A percentile compares a stretch with the other conserved stretches of the same genome.
These are phyloP conservation scores for Nigrograna mackinnonii DNA, from an alignment of 2,329 filamentous ascomycete species.

Conservation along the genomic window DNA sequence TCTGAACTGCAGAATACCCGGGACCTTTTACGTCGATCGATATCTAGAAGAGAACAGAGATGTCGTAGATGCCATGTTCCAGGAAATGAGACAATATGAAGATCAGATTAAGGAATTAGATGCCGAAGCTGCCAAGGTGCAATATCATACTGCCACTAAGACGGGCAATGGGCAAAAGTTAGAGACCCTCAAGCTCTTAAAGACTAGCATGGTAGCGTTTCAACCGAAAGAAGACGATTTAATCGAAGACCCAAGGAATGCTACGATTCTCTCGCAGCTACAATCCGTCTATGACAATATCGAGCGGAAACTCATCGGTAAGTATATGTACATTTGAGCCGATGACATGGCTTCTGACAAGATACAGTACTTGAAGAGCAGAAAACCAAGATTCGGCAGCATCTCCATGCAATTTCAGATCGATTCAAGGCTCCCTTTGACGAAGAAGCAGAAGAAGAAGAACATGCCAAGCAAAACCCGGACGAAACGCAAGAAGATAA, in stretches of 20 bases:
- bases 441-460: too few species aligned
- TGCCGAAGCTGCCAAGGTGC: conserved; percentile 38
- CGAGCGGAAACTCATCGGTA: conserved; percentile 34
- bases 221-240: conserved; percentile 16
- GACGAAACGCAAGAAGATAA: conserved; percentile 23
- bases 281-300: conserved; percentile 33
- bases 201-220: conserved; percentile 41
- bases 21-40: conserved; percentile 61
- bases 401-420: conserved; percentile 48
- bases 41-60: conserved; percentile 59
- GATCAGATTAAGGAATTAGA: conserved; percentile 34
- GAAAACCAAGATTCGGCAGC: conserved; percentile 44
- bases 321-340: conserved; percentile 5
- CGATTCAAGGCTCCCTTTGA: conserved; percentile 51
- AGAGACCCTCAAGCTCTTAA: conserved; percentile 42
- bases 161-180: conserved; percentile 26
- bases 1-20: conserved; percentile 54
- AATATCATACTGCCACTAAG: conserved; percentile 32
- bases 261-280: conserved; percentile 25
- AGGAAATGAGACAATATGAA: conserved; percentile 38
- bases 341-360: conserved; percentile 9
- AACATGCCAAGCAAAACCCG: conserved; percentile 19
- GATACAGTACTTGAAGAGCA: conserved; percentile 46
- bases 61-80: conserved; percentile 52
- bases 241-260: conserved; percentile 19